Evolutionary conservation across 2,329 filamentous ascomycete species (phyloP), one percentile per base, ranked within the genome.

Genomic region (Aspergillaceae sp.): DNA sequence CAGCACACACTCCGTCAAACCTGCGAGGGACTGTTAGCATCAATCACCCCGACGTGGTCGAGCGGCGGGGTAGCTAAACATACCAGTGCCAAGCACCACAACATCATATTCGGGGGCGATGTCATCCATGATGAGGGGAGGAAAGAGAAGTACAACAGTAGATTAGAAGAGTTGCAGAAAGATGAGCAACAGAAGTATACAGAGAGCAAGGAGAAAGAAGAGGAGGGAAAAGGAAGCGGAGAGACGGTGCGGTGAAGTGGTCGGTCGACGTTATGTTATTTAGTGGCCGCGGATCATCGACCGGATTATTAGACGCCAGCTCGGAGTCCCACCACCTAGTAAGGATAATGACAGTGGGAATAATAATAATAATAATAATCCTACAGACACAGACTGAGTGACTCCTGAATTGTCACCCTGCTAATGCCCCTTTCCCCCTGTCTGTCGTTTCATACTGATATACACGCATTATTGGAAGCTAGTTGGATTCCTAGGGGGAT

Each of bases 71-170:
- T 68, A 64, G 57, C 6, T 5, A 9, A 58, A 72, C 80, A 66
- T 77, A 95, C 89, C 90, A 70, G 92, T 98, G 79, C 92, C 92
- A 69, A 98, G 82, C 68, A 98, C 92, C 68, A 98, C 83, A 71
- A 96, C 87, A 80, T 98, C 92, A 80, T 98, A 98, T 74, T 96
- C 90, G 67, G 88, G 87, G 59, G 90, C 88, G 67, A 98, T 95
- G 74, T 97, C 92, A 68, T 97, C 92, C 92, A 97, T 97, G 19
- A 38, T 38, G 72, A 54, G 49, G 40, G 26, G 49, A 48, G 52
- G 46, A 48, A 46, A 38, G 29, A 42, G 43, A 50, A 38, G 42
- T 26, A 40, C 38, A 44, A 45, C 40, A 40, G 37, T 41, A 40
- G 46, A 50, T 49, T 49, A 43, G 47, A 51, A 51, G 36, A 49